Conservation (phyloP, 805 yeast species). For the Zygoascus bituminiphila region DNA sequence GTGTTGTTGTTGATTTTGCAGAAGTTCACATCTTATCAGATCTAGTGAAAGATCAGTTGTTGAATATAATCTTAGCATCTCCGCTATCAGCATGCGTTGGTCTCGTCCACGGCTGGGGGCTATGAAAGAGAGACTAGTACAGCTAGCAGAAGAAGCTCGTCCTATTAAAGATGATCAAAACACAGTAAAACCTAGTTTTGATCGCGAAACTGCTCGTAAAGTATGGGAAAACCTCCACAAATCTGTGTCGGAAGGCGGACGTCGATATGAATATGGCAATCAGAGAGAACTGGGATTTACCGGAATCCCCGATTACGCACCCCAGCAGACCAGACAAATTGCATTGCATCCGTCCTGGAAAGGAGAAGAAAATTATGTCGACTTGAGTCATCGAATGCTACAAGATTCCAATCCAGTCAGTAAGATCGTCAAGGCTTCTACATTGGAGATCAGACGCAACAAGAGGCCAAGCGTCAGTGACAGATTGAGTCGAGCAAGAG, state of each 20-base stretch:
- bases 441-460: constrained; percentile 18
- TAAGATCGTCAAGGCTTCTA: constrained; percentile 29
- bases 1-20: no score
- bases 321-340: constrained; percentile 37
- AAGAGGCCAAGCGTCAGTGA: constrained; percentile 14
- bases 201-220: not conserved
- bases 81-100: no score
- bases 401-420: constrained; percentile 35
- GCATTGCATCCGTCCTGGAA: constrained; percentile 53
- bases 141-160: constrained; percentile 37
- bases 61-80: no score
- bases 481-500: constrained; percentile 54
- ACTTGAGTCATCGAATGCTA: constrained; percentile 46
- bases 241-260: constrained; percentile 11
- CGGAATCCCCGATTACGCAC: constrained; percentile 38
- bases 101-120: constrained; percentile 3
- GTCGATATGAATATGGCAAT: constrained; percentile 32
- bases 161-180: constrained; percentile 16
- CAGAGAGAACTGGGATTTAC: constrained; percentile 36
- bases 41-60: no score
- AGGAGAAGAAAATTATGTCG: constrained; percentile 43
- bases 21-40: no score
- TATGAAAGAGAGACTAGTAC: constrained; percentile 33
- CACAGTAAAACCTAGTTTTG: not conserved
- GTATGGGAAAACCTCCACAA: constrained; percentile 2